A percentile compares a stretch with the other conserved stretches of the same genome.
Evolutionary conservation across 495 filamentous ascomycete species (phyloP).

Genomic region (Daldinia bambusicola): DNA sequence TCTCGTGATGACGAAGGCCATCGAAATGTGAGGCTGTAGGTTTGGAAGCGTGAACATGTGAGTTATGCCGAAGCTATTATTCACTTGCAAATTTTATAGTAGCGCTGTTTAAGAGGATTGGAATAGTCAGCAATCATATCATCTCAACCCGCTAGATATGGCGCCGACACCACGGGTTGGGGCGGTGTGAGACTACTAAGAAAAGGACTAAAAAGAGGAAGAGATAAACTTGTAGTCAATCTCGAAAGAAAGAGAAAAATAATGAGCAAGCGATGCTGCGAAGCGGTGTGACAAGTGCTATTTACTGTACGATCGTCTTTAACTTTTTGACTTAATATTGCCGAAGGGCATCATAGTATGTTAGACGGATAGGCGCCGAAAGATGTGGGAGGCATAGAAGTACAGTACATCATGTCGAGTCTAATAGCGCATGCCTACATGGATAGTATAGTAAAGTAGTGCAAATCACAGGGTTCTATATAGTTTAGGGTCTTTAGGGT

Average conservation of each 20-base stretch:
- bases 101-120: slow-evolving; percentile 12
- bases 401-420: slow-evolving; percentile 27
- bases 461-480: slow-evolving; percentile 31
- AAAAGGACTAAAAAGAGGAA: not conserved
- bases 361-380: slow-evolving; percentile 16
- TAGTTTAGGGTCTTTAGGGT: slow-evolving; percentile 18
- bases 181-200: slow-evolving; percentile 36
- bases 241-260: not conserved
- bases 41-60: slow-evolving; percentile 15
- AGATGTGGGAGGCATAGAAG: slow-evolving; percentile 21
- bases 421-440: slow-evolving; percentile 11
- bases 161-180: slow-evolving; percentile 10
- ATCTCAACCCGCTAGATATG: slow-evolving; percentile 18
- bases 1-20: slow-evolving; percentile 36
- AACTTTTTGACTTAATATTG: slow-evolving; percentile 20
- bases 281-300: slow-evolving; percentile 39
- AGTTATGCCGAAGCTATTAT: slow-evolving; percentile 16
- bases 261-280: slow-evolving; percentile 19
- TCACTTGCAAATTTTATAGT: slow-evolving; percentile 23
- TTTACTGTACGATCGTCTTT: slow-evolving; percentile 13
- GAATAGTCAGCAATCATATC: slow-evolving; percentile 17
- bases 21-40: slow-evolving; percentile 26
- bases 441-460: slow-evolving; percentile 1
- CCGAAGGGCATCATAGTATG: slow-evolving; percentile 18
- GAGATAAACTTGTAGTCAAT: slow-evolving; percentile 11